phyloP scores from a whole-genome alignment of 495 filamentous ascomycete genomes.

The Aspergillus incahuasiensis region DNA sequence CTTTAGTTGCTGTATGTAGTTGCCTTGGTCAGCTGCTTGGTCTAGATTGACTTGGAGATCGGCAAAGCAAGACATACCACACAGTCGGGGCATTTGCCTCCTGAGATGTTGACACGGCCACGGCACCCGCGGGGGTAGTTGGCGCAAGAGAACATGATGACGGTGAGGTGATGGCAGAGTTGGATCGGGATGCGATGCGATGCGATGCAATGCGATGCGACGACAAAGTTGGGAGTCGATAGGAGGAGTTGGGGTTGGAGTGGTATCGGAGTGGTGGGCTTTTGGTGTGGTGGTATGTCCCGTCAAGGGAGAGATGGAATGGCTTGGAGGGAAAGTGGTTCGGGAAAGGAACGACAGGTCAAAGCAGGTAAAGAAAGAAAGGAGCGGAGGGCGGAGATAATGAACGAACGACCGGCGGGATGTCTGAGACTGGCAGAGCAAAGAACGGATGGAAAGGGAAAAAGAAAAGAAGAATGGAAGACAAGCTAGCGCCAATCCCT shows the following conservation, averaged over 20 bases:
- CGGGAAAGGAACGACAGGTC: constrained; percentile 13
- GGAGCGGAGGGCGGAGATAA: constrained; percentile 2
- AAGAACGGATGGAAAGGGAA: constrained; percentile 1
- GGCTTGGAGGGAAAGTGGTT: constrained; percentile 11
- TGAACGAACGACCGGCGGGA: constrained; percentile 3
- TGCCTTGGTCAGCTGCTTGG: constrained; percentile 13
- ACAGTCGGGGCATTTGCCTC: constrained; percentile 45
- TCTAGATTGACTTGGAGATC: neutral
- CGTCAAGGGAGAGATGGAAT: constrained; percentile 18
- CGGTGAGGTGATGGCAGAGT: neutral
- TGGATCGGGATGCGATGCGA: neutral
- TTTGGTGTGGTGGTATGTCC: constrained; percentile 10
- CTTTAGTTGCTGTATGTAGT: constrained; percentile 33
- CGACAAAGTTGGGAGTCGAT: neutral
- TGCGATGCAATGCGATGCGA: neutral
- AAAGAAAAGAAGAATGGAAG: constrained; percentile 14
- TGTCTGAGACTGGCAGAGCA: constrained; percentile 1
- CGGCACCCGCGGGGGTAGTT: constrained; percentile 50
- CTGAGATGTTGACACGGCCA: constrained; percentile 41
- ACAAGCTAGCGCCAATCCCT: constrained; percentile 15
- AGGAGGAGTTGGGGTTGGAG: neutral
- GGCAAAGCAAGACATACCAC: constrained; percentile 32
- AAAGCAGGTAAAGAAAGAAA: constrained; percentile 17
- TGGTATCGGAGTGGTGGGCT: no score
- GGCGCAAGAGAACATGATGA: constrained; percentile 47